These are phyloP conservation scores for Claviceps purpurea DNA, from an alignment of 2,329 filamentous ascomycete species.

Conservation along the genomic window DNA sequence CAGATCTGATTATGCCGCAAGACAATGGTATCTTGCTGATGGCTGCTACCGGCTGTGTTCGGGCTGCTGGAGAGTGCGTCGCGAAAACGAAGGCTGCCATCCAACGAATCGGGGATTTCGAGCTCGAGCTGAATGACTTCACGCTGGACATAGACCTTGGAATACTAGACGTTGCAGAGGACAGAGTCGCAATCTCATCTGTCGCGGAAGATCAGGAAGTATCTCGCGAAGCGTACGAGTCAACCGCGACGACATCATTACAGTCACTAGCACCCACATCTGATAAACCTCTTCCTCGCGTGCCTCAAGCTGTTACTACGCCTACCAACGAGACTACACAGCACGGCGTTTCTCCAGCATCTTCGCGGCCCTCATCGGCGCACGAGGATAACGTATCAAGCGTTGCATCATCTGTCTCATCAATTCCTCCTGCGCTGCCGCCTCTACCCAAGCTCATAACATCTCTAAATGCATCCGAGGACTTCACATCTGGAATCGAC, in stretches of 20 bases:
- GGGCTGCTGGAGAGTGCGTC: constrained; percentile 82
- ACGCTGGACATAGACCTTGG: constrained; percentile 42
- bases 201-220: constrained; percentile 23
- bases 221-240: constrained; percentile 23
- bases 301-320: constrained; percentile 41
- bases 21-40: constrained; percentile 63
- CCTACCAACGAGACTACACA: constrained; percentile 17
- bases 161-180: constrained; percentile 31
- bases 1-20: constrained; percentile 68
- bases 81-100: constrained; percentile 75
- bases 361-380: constrained; percentile 30
- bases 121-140: constrained; percentile 57
- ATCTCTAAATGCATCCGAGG: constrained; percentile 31
- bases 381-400: constrained; percentile 28
- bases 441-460: constrained; percentile 46
- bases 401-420: constrained; percentile 32
- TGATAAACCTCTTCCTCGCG: constrained; percentile 55
- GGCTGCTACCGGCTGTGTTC: constrained; percentile 77
- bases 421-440: constrained; percentile 35
- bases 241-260: constrained; percentile 17
- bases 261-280: constrained; percentile 31
- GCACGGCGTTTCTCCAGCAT: constrained; percentile 19
- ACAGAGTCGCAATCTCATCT: constrained; percentile 20
- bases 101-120: constrained; percentile 82
- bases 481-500: constrained; percentile 28